Evolutionary conservation across 371 early-diverging fungal genomes (phyloP), one percentile per base, ranked within the genome.

Genomic region (Choanephora cucurbitarum): DNA sequence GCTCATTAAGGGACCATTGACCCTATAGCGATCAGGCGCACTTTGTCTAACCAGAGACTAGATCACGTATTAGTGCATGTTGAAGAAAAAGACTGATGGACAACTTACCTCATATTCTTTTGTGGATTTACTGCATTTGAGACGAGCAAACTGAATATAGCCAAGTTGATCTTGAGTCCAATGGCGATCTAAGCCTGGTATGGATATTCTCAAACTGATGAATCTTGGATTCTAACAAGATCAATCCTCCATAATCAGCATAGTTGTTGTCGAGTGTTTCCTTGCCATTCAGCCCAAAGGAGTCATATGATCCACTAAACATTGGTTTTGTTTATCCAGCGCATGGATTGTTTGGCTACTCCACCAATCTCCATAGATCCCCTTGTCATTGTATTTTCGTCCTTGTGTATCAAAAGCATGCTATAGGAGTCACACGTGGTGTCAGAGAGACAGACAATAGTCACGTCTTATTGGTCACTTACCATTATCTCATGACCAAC

Each of bases 211-310:
- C 23, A 24, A 7, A 33, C 32, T 7, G 23, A 41, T n/a, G 9
- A 19, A 40, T 42, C 0, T 46, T n/a, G 11, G 53, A 21, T 21
- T 58, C 58, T 18, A 43, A 7, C 44, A 58, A 19, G n/a, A 42
- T 45, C 23, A 79, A 45, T 4, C 83, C 91, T 13, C 85, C 88
- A 39, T 80, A 77, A 55, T 91, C 91, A 0, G 92, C 91, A 22
- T 91, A 46, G 55, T 91, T 91, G 57, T 86, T 84, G 15, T 83
- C 80, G 6, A 91, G 62, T 2, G 89, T 91, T 19, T 78, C 61
- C 37, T 77, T 66, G 7, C 88, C 85, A 55, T 87, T 77, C 24
- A 88, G 65, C 39, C 77, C 69, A 33, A 67, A 71, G 17, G 28
- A 53, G 4, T 70, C 57, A 28, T 73, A 83, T 78, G 70, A 34